Conservation (phyloP, 2,329 filamentous ascomycete genomes). For the Leptographium radiaticola region DNA sequence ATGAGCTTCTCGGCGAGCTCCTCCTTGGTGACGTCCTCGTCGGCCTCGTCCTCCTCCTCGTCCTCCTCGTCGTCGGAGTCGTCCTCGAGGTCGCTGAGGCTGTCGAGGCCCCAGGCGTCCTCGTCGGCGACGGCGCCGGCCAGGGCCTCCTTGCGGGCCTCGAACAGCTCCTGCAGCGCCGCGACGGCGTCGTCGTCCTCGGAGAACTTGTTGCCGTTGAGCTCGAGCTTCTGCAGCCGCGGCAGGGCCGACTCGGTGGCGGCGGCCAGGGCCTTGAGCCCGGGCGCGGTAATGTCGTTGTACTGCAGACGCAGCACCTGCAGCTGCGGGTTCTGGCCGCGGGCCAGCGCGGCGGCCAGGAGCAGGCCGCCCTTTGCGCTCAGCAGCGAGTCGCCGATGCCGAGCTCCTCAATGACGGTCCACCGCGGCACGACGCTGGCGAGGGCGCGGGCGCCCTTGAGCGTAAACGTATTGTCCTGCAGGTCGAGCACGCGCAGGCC, state of each 20-base stretch:
- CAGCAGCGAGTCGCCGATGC: constrained; percentile 78
- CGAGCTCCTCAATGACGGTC: constrained; percentile 67
- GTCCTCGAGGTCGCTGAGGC: constrained; percentile 74
- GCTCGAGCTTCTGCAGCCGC: constrained; percentile 68
- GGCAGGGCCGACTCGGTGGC: constrained; percentile 59
- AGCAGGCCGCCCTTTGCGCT: constrained; percentile 62
- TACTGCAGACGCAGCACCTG: constrained; percentile 77
- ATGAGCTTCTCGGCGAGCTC: constrained; percentile 56
- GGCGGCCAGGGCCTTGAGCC: constrained; percentile 56
- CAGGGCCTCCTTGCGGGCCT: constrained; percentile 62
- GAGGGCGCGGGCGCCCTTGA: constrained; percentile 64
- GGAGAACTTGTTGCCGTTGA: constrained; percentile 91
- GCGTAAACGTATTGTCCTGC: constrained; percentile 95
- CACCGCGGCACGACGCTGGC: constrained; percentile 63
- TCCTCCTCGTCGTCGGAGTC: constrained; percentile 58
- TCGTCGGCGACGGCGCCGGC: constrained; percentile 57
- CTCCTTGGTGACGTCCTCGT: constrained; percentile 42
- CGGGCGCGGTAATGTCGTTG: constrained; percentile 79
- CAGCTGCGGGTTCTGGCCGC: constrained; percentile 66
- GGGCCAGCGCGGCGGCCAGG: constrained; percentile 58
- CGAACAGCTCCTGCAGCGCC: constrained; percentile 56
- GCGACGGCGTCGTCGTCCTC: constrained; percentile 69
- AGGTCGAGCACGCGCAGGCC: constrained; percentile 69
- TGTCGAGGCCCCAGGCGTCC: constrained; percentile 74
- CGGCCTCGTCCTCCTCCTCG: constrained; percentile 55